phyloP scores from a whole-genome alignment of 75 land plant genomes.

The Azolla pinnata region DNA sequence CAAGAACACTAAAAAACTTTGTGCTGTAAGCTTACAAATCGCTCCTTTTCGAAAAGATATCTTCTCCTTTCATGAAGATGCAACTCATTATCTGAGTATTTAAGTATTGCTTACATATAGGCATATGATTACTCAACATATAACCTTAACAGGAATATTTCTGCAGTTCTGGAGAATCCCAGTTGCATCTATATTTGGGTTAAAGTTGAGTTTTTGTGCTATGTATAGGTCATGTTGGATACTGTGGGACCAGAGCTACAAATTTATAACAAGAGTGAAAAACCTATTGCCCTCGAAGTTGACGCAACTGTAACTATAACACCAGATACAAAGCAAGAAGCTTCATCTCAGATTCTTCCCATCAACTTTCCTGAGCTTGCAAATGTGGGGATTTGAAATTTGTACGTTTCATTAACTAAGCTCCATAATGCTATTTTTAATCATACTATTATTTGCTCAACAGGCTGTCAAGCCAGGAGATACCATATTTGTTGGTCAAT shows the following conservation, averaged over 20 bases:
- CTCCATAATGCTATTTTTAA: no score
- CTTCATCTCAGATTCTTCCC: conserved; percentile 64
- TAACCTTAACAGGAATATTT: no score
- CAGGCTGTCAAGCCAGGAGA: conserved; percentile 81
- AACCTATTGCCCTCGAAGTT: conserved; percentile 51
- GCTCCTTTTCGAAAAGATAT: no score
- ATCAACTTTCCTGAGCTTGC: conserved; percentile 63
- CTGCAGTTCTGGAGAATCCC: no score
- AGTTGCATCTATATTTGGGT: no score
- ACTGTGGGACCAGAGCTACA: conserved; percentile 85
- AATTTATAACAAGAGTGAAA: conserved; percentile 52
- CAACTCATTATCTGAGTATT: no score
- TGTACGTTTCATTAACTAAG: no score
- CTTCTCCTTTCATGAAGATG: no score
- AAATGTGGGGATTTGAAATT: no score
- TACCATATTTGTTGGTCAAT: conserved; percentile 90
- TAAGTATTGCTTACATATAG: no score
- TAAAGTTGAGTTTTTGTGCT: no score
- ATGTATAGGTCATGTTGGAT: conserved; percentile 94
- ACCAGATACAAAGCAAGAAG: conserved; percentile 54
- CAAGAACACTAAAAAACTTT: conserved; percentile 43
- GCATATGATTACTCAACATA: no score
- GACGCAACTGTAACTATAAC: conserved; percentile 57
- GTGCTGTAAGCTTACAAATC: conserved; percentile 51
- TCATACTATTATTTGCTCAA: conserved; percentile 5